Conservation (phyloP, 2,329 filamentous ascomycete genomes). For the Cercospora zeina region DNA sequence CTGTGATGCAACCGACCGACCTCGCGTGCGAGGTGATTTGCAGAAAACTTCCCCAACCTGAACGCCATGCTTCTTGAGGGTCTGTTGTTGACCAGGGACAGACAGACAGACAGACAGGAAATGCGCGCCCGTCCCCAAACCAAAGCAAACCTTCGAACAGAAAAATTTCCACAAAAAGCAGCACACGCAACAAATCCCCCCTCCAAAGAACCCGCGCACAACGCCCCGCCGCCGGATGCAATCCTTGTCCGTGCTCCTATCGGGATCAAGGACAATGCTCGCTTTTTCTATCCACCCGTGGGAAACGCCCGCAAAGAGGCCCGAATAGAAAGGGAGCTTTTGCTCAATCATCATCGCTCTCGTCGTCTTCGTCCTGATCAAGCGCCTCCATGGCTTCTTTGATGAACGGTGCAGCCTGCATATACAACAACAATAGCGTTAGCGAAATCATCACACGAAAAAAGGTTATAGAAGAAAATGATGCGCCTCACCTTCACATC, state of each 20-base stretch:
- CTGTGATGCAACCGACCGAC: background rate
- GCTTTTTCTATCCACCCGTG: constrained; percentile 2
- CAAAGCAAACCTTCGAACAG: background rate
- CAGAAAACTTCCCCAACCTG: background rate
- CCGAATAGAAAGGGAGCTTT: background rate
- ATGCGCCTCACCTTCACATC: constrained; percentile 86
- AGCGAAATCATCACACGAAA: constrained; percentile 17
- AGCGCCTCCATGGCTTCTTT: constrained; percentile 95
- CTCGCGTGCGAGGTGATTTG: background rate
- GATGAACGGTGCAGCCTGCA: constrained; percentile 85
- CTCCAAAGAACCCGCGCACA: background rate
- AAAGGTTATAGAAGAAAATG: background rate
- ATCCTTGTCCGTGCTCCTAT: background rate
- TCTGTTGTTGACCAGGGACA: background rate
- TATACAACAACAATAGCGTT: background rate
- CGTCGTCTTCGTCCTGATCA: constrained; percentile 36
- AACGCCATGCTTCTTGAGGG: constrained; percentile 13
- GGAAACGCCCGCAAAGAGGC: constrained; percentile 2
- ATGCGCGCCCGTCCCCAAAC: too few species aligned
- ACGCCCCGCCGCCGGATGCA: background rate
- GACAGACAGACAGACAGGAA: too few species aligned
- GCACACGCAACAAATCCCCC: too few species aligned
- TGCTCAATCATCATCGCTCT: constrained; percentile 30
- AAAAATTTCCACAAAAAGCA: background rate
- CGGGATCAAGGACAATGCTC: background rate